Evolutionary conservation across 495 filamentous ascomycete genomes (phyloP).

Genomic region (Baudoinia panamericana): DNA sequence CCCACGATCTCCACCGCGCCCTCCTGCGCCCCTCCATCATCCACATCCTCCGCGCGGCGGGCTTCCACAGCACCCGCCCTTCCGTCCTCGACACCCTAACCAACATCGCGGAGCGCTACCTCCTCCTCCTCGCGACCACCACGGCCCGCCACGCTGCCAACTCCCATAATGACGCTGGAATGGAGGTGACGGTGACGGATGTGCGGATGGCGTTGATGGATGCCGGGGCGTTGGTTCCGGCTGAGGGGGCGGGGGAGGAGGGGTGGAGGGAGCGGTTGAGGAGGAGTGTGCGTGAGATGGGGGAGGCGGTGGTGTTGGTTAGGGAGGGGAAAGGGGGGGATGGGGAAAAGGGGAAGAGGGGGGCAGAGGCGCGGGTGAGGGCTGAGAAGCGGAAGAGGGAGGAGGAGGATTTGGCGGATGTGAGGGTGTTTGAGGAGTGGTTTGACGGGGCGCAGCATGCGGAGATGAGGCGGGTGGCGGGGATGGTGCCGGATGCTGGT

Average conservation of each 20-base stretch:
- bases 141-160: slow-evolving; percentile 46
- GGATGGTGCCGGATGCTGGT: slow-evolving; percentile 30
- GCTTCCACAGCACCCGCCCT: slow-evolving; percentile 62
- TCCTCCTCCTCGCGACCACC: slow-evolving; percentile 51
- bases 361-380: slow-evolving; percentile 6
- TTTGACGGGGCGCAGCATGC: slow-evolving; percentile 49
- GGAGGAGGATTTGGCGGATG: slow-evolving; percentile 59
- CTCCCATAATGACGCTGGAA: slow-evolving; percentile 38
- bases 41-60: slow-evolving; percentile 74
- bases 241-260: slow-evolving; percentile 45
- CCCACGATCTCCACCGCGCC: slow-evolving; percentile 48
- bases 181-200: slow-evolving; percentile 58
- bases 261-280: slow-evolving; percentile 33
- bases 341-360: slow-evolving; percentile 18
- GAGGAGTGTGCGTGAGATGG: slow-evolving; percentile 23
- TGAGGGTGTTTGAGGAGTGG: slow-evolving; percentile 64
- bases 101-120: slow-evolving; percentile 61
- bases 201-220: slow-evolving; percentile 72
- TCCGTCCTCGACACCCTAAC: slow-evolving; percentile 67
- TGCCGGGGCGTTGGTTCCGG: slow-evolving; percentile 53
- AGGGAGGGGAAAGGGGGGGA: slow-evolving; percentile 1
- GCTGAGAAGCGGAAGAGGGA: slow-evolving; percentile 30
- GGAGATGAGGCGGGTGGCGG: slow-evolving; percentile 61
- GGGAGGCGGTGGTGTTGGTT: slow-evolving; percentile 17
- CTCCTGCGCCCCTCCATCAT: slow-evolving; percentile 71